Percentiles rank a stretch among this genome's conserved stretches.
Conservation (phyloP, 345 rosid species). For the Citropsis articulata region DNA sequence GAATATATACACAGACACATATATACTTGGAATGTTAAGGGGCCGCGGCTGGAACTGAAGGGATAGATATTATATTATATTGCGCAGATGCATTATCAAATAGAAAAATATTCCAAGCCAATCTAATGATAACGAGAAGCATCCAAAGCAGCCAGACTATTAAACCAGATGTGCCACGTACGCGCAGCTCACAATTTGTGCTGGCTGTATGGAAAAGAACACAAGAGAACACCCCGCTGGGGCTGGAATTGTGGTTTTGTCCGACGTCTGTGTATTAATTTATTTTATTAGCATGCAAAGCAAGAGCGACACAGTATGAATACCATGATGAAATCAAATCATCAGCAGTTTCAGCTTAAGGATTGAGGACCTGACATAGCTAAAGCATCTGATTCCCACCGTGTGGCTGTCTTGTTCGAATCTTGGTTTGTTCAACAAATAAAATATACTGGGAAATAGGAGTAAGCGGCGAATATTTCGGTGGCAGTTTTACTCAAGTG, state of each 20-base stretch:
- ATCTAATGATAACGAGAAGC: not conserved
- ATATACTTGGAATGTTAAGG: not conserved
- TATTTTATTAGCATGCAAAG: not conserved
- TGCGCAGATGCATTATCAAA: not conserved
- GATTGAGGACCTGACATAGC: slow-evolving; percentile 7
- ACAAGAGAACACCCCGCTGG: not conserved
- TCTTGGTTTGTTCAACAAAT: slow-evolving; percentile 12
- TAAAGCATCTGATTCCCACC: slow-evolving; percentile 5
- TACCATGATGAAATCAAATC: slow-evolving; percentile 9
- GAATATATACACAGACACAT: not conserved
- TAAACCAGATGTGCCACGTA: slow-evolving; percentile 1
- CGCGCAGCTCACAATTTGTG: not conserved
- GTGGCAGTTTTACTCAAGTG: not conserved
- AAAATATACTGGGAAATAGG: not conserved
- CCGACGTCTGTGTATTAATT: slow-evolving; percentile 9
- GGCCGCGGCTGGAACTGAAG: not conserved
- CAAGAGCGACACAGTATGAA: not conserved
- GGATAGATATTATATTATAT: not conserved
- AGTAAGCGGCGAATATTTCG: not conserved
- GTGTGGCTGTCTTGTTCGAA: slow-evolving; percentile 2
- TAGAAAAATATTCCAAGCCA: not conserved
- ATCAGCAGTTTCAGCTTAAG: not conserved
- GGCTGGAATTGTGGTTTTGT: slow-evolving; percentile 13
- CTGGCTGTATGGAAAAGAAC: not conserved
- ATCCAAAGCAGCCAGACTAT: slow-evolving; percentile 14